Conservation (phyloP, 2,329 filamentous ascomycete genomes). For the Fusarium setosum region DNA sequence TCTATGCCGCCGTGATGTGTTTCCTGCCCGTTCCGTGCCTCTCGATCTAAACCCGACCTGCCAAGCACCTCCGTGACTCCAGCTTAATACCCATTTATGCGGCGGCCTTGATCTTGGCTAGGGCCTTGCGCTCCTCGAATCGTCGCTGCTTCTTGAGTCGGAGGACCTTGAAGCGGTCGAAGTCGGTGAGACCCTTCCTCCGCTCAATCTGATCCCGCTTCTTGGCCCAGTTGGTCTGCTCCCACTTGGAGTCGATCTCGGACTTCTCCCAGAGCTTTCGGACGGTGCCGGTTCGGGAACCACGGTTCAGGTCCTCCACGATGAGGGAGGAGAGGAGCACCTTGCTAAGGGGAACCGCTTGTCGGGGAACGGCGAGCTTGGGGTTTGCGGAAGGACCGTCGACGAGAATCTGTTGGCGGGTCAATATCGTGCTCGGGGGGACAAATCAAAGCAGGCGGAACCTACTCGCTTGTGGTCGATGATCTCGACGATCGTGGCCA, state of each 20-base stretch:
- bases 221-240: slow-evolving; percentile 93
- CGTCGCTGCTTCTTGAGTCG: slow-evolving; percentile 99
- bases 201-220: slow-evolving; percentile 86
- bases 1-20: slow-evolving; percentile 55
- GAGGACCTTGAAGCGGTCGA: slow-evolving; percentile 99
- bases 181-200: slow-evolving; percentile 94
- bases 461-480: slow-evolving; percentile 99
- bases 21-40: slow-evolving; percentile 50
- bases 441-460: slow-evolving; percentile 48
- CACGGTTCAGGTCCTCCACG: slow-evolving; percentile 87
- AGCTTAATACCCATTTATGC: slow-evolving; percentile 67
- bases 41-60: slow-evolving; percentile 52
- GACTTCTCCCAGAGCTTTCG: slow-evolving; percentile 91
- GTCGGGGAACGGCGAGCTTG: slow-evolving; percentile 85
- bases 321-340: slow-evolving; percentile 91
- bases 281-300: slow-evolving; percentile 83
- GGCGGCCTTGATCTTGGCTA: slow-evolving; percentile 90
- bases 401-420: slow-evolving; percentile 80
- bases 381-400: slow-evolving; percentile 90
- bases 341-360: slow-evolving; percentile 83
- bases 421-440: slow-evolving; percentile 38
- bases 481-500: slow-evolving; percentile 97
- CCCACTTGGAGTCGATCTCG: slow-evolving; percentile 94
- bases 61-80: slow-evolving; percentile 48
- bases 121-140: slow-evolving; percentile 97